Percentiles rank a stretch among this genome's conserved stretches.
Conservation (phyloP, 306 rosid genomes). For the Ziziphus jujuba region DNA sequence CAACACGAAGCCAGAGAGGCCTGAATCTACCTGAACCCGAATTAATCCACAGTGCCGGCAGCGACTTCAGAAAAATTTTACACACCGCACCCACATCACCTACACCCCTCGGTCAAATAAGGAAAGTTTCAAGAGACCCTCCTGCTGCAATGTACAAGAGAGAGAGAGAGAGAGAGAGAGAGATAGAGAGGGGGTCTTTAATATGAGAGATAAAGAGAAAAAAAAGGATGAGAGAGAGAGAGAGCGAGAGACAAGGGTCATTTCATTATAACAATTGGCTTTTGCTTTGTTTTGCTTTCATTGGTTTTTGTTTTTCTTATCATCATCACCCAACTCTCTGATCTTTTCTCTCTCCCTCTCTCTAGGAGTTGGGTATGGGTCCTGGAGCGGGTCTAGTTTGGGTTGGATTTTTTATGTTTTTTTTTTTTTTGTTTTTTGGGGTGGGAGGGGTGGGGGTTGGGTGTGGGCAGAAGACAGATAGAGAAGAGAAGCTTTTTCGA, state of each 20-base stretch:
- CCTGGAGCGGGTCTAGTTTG: neutral
- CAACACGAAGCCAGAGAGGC: slow-evolving; percentile 25
- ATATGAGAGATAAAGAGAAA: too few relatives aligned
- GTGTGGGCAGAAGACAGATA: slow-evolving; percentile 28
- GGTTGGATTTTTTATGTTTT: too few relatives aligned
- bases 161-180: neutral
- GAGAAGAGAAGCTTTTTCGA: slow-evolving; percentile 19
- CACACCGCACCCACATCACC: slow-evolving; percentile 5
- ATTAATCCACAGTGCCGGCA: slow-evolving; percentile 9
- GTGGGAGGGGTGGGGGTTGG: too few relatives aligned
- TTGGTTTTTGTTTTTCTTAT: neutral
- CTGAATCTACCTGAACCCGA: slow-evolving; percentile 13
- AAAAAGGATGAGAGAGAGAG: too few relatives aligned
- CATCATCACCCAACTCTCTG: neutral
- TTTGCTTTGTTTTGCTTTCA: neutral
- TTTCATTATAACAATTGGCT: neutral
- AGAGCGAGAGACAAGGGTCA: neutral
- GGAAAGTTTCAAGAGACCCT: slow-evolving; percentile 3
- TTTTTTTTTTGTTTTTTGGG: too few relatives aligned
- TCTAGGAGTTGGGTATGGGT: neutral
- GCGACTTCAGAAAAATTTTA: neutral
- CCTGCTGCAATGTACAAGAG: neutral
- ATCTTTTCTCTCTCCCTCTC: too few relatives aligned
- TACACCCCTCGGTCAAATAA: slow-evolving; percentile 18
- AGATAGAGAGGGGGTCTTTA: too few relatives aligned